phyloP scores from a whole-genome alignment of 805 yeast species.

The Suhomyces prunicola region DNA sequence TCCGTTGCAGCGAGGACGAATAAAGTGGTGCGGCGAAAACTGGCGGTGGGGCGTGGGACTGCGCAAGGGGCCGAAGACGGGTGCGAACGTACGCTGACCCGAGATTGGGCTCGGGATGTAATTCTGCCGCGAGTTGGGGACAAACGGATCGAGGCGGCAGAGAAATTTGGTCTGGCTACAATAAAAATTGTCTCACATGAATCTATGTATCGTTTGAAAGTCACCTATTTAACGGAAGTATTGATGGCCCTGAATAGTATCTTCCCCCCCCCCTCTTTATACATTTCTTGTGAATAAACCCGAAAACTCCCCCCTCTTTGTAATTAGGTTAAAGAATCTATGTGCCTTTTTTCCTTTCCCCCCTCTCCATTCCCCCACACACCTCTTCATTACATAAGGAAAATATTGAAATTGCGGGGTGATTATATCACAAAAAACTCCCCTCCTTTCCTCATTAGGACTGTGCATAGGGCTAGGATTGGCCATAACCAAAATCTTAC shows the following conservation, averaged over 20 bases:
- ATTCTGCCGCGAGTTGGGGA: background rate
- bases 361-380: background rate
- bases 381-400: background rate
- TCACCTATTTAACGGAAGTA: background rate
- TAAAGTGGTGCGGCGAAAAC: background rate
- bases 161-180: background rate
- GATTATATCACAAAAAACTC: slow-evolving; percentile 9
- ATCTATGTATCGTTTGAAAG: background rate
- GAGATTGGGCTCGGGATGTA: background rate
- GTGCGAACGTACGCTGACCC: background rate
- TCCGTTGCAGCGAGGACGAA: background rate
- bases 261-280: background rate
- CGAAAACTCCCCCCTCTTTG: background rate
- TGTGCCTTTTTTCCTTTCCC: background rate
- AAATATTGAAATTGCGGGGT: slow-evolving; percentile 8
- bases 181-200: background rate
- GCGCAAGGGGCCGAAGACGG: background rate
- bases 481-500: background rate
- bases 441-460: slow-evolving; percentile 7
- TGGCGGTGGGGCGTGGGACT: background rate
- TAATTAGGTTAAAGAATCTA: background rate
- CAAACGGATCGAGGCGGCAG: background rate
- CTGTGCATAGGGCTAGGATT: background rate
- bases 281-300: background rate
- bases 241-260: background rate